phyloP scores from a whole-genome alignment of 345 rosid genomes.

The Eucalyptus sp. region DNA sequence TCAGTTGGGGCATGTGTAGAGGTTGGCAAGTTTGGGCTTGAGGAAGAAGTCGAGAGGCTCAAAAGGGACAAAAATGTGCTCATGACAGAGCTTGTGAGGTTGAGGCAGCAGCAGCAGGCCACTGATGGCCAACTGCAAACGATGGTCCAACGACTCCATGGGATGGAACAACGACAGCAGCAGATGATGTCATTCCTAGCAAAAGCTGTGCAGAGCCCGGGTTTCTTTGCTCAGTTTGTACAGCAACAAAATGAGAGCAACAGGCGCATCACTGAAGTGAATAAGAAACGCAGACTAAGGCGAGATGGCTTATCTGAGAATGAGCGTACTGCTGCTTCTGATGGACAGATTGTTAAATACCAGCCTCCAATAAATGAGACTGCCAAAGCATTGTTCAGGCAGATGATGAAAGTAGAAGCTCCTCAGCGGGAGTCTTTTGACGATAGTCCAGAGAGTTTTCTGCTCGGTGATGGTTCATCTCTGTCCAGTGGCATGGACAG shows the following conservation, averaged over 20 bases:
- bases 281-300: constrained; percentile 80
- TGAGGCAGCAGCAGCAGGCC: constrained; percentile 92
- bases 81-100: constrained; percentile 93
- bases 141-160: constrained; percentile 88
- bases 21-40: constrained; percentile 97
- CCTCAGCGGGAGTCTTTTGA: constrained; percentile 38
- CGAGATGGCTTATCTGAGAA: constrained; percentile 50
- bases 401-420: constrained; percentile 49
- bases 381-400: constrained; percentile 57
- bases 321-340: constrained; percentile 35
- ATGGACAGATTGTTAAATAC: constrained; percentile 90
- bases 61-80: constrained; percentile 98
- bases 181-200: constrained; percentile 97
- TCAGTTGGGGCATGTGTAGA: constrained; percentile 90
- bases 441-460: constrained; percentile 31
- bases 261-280: constrained; percentile 65
- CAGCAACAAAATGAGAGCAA: constrained; percentile 87
- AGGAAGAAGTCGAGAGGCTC: constrained; percentile 95
- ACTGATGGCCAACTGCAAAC: constrained; percentile 83
- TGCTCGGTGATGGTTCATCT: constrained; percentile 30
- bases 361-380: constrained; percentile 74
- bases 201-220: constrained; percentile 92
- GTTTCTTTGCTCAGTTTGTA: constrained; percentile 87
- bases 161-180: constrained; percentile 98
- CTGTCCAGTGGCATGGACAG: constrained; percentile 30